Evolutionary conservation across 176 grass and related monocot genomes (phyloP).

Genomic region (Aegilops longissima): DNA sequence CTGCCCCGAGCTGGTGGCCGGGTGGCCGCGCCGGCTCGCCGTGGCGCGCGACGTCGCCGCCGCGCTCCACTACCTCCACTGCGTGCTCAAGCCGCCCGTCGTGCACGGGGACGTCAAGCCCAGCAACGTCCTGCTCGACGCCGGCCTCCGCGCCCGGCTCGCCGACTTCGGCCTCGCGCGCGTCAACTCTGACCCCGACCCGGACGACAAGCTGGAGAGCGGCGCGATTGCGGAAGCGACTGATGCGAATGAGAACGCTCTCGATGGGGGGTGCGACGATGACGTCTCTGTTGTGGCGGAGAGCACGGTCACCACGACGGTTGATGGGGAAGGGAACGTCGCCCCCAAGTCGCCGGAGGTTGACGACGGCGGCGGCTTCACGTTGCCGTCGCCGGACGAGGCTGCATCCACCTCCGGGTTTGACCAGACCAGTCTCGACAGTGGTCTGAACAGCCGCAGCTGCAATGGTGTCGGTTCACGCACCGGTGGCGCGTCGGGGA

Average conservation of each 20-base stretch:
- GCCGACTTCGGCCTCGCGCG: constrained; percentile 79
- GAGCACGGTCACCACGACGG: constrained; percentile 38
- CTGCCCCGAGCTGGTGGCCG: constrained; percentile 43
- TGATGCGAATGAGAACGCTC: constrained; percentile 9
- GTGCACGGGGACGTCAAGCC: constrained; percentile 83
- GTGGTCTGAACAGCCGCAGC: constrained; percentile 34
- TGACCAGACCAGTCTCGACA: constrained; percentile 61
- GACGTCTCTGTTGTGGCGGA: constrained; percentile 40
- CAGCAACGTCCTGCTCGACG: constrained; percentile 84
- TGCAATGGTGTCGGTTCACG: constrained; percentile 22
- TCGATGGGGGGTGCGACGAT: constrained; percentile 31
- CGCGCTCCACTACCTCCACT: constrained; percentile 69
- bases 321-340: constrained; percentile 39
- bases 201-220: constrained; percentile 33
- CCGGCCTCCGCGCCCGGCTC: constrained; percentile 57
- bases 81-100: constrained; percentile 56
- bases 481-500: constrained; percentile 15
- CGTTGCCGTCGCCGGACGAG: constrained; percentile 41
- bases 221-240: constrained; percentile 4
- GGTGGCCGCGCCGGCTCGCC: constrained; percentile 52
- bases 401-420: constrained; percentile 48
- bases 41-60: constrained; percentile 64
- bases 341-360: constrained; percentile 48
- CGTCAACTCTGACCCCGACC: constrained; percentile 30
- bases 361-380: constrained; percentile 35